A percentile compares a stretch with the other conserved stretches of the same genome.
Evolutionary conservation across 495 filamentous ascomycete genomes (phyloP).

Genomic region (Podospora australis): DNA sequence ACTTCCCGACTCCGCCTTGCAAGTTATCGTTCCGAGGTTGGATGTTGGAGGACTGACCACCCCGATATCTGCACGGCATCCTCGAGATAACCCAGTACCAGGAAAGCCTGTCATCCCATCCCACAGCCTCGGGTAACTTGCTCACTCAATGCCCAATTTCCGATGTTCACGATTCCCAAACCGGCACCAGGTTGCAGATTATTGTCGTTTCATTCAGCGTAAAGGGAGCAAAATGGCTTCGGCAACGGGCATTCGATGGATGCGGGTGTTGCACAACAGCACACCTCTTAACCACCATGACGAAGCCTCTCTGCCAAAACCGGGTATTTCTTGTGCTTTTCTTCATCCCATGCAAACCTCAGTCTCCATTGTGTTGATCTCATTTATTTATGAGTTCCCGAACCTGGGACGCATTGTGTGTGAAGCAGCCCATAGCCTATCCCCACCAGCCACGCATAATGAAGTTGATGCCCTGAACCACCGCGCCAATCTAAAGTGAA

Average conservation of each 20-base stretch:
- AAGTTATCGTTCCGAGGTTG: too few species aligned
- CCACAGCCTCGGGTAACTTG: background rate
- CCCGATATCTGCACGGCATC: too few species aligned
- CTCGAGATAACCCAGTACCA: too few species aligned
- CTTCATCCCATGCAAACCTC: conserved; percentile 30
- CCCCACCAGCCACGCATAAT: conserved; percentile 33
- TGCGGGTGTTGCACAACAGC: conserved; percentile 8
- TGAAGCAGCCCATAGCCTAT: conserved; percentile 29
- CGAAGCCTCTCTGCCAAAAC: conserved; percentile 16
- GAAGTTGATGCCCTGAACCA: conserved; percentile 37
- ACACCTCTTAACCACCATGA: conserved; percentile 18
- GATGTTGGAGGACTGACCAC: too few species aligned
- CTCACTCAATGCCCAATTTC: background rate
- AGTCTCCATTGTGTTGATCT: conserved; percentile 33
- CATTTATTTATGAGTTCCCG: conserved; percentile 33
- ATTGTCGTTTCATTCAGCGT: conserved; percentile 27
- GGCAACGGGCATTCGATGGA: conserved; percentile 9
- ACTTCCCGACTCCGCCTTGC: too few species aligned
- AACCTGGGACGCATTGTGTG: conserved; percentile 30
- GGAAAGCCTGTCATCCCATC: background rate
- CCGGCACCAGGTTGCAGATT: conserved; percentile 16
- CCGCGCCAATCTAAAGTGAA: conserved; percentile 39
- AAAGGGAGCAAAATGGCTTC: conserved; percentile 13
- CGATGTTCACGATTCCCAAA: background rate
- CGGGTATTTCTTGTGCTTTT: conserved; percentile 29